Percentiles rank a stretch among this genome's conserved stretches.
Evolutionary conservation across 1,284 basidiomycete genomes (phyloP).

Genomic region (Tilletia walkeri): DNA sequence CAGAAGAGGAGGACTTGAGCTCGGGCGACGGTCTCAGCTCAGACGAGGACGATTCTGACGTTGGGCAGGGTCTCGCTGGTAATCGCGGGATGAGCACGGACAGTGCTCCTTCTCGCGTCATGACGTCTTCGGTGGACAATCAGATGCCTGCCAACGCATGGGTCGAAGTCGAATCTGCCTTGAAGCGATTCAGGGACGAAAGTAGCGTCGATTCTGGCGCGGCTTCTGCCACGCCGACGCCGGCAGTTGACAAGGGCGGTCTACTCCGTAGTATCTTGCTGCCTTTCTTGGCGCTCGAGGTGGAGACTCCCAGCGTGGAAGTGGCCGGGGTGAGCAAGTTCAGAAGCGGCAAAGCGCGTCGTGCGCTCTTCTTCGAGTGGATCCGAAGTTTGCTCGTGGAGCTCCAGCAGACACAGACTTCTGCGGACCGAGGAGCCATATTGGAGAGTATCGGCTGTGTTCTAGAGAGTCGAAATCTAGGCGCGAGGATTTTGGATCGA

Average conservation of each 20-base stretch:
- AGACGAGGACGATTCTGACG: slow-evolving; percentile 2
- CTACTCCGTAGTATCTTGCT: slow-evolving; percentile 43
- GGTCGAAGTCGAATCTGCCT: slow-evolving; percentile 45
- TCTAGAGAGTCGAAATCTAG: slow-evolving; percentile 48
- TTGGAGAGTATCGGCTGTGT: slow-evolving; percentile 51
- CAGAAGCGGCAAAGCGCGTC: slow-evolving; percentile 31
- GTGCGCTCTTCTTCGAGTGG: slow-evolving; percentile 51
- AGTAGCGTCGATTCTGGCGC: not conserved
- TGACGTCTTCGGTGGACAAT: slow-evolving; percentile 16
- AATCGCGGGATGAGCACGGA: not conserved
- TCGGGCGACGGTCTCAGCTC: slow-evolving; percentile 25
- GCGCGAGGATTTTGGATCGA: slow-evolving; percentile 30
- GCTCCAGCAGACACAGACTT: slow-evolving; percentile 48
- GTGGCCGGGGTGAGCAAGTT: slow-evolving; percentile 25
- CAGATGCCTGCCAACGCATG: slow-evolving; percentile 45
- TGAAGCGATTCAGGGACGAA: slow-evolving; percentile 38
- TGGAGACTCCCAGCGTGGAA: slow-evolving; percentile 40
- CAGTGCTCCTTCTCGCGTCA: not conserved
- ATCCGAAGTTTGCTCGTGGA: slow-evolving; percentile 43
- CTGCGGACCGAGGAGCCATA: slow-evolving; percentile 49
- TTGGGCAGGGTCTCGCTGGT: not conserved
- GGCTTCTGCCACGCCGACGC: not conserved
- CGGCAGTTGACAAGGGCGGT: slow-evolving; percentile 38
- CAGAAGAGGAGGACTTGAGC: slow-evolving; percentile 26
- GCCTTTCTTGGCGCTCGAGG: slow-evolving; percentile 50